Conservation (phyloP, 352 stramenopile species). For the Phytophthora colocasiae region DNA sequence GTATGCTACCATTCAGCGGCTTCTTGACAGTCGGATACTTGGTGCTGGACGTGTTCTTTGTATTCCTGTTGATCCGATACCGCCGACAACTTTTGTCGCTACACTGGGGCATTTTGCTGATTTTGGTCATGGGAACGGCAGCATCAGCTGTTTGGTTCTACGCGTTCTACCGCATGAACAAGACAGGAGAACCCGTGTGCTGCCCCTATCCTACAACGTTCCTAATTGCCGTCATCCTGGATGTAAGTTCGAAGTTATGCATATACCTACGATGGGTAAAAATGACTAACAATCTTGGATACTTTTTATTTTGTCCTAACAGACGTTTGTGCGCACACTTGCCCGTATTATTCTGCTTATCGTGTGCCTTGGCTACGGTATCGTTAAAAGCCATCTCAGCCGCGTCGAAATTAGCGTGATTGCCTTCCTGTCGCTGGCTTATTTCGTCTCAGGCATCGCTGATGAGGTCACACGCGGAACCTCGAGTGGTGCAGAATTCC, state of each 20-base stretch:
- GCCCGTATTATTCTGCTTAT: constrained; percentile 86
- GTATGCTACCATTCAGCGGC: constrained; percentile 86
- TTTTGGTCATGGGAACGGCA: constrained; percentile 79
- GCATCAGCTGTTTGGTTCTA: constrained; percentile 79
- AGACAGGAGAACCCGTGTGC: constrained; percentile 88
- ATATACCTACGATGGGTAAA: not conserved
- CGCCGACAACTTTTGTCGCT: constrained; percentile 78
- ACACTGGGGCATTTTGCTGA: constrained; percentile 84
- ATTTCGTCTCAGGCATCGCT: constrained; percentile 78
- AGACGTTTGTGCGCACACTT: constrained; percentile 86
- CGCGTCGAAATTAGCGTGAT: constrained; percentile 61
- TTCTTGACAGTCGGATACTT: constrained; percentile 80
- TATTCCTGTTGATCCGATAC: constrained; percentile 69
- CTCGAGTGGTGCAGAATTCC: constrained; percentile 81
- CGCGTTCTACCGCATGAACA: constrained; percentile 90
- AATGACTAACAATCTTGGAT: constrained; percentile 2
- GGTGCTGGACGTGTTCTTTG: constrained; percentile 82
- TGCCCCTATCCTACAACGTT: constrained; percentile 90
- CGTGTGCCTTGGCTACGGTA: constrained; percentile 92
- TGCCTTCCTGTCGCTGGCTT: constrained; percentile 70
- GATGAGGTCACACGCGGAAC: constrained; percentile 84
- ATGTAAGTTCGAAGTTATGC: constrained; percentile 51
- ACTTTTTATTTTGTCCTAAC: constrained; percentile 2
- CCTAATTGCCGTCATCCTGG: constrained; percentile 81
- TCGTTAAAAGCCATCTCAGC: constrained; percentile 73